These are phyloP conservation scores for Elsinoe ampelina DNA, from an alignment of 2,329 filamentous ascomycete species.

Conservation along the genomic window DNA sequence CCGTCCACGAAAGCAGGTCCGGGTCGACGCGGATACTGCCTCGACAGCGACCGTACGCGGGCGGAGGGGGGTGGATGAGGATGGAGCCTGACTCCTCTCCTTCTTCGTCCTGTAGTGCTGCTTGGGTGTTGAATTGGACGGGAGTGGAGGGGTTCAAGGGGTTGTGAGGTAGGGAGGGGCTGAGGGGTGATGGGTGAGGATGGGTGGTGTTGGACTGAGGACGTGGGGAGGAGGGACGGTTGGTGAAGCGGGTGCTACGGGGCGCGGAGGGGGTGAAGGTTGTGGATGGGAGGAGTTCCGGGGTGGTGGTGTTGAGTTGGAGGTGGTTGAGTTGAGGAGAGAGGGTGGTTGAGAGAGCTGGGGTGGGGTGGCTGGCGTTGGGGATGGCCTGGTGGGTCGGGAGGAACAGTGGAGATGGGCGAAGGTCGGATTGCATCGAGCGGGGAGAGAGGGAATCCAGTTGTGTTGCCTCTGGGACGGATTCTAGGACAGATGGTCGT, in stretches of 20 bases:
- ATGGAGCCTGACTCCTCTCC: not conserved
- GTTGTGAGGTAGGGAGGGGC: not conserved
- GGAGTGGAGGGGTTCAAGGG: not conserved
- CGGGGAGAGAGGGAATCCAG: not conserved
- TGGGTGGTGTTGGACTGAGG: not conserved
- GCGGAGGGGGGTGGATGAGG: constrained; percentile 48
- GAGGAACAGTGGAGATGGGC: not conserved
- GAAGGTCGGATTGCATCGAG: not conserved
- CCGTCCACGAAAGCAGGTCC: constrained; percentile 65
- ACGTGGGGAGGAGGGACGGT: not conserved
- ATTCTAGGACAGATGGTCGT: not conserved
- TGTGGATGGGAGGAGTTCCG: not conserved
- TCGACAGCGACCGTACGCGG: constrained; percentile 78
- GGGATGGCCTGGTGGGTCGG: not conserved
- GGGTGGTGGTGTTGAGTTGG: not conserved
- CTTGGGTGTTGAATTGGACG: not conserved
- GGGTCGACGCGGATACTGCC: constrained; percentile 77
- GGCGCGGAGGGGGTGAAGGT: not conserved
- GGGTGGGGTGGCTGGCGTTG: not conserved
- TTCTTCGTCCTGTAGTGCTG: not conserved
- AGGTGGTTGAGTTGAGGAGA: not conserved
- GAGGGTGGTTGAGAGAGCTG: not conserved
- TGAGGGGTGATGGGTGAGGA: not conserved
- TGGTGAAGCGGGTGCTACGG: not conserved
- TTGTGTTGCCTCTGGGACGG: not conserved